A percentile compares a stretch with the other conserved stretches of the same genome.
These are phyloP conservation scores for Rauvolfia tetraphylla DNA, from an alignment of 257 asterid species.

Conservation along the genomic window DNA sequence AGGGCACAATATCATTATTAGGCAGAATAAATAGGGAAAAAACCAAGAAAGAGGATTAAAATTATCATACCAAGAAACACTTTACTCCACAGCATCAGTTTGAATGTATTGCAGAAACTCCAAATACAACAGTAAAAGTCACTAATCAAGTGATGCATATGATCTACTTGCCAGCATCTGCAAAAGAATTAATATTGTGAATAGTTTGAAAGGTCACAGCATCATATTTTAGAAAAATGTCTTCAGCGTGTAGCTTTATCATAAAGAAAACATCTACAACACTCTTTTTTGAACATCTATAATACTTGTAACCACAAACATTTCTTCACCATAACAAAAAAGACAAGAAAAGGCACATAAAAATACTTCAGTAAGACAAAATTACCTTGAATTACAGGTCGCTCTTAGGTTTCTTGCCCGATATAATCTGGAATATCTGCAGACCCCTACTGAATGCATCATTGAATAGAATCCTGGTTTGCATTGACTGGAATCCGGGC, in stretches of 20 bases:
- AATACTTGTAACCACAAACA: not conserved
- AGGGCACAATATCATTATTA: not conserved
- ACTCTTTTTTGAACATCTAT: not conserved
- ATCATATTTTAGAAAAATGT: not conserved
- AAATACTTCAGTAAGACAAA: not conserved
- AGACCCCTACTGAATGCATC: conserved; percentile 96
- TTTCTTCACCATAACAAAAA: too few relatives aligned
- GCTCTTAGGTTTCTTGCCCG: conserved; percentile 76
- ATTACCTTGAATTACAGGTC: conserved; percentile 58
- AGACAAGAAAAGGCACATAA: not conserved
- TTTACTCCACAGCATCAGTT: not conserved
- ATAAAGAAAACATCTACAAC: not conserved
- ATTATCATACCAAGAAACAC: conserved; percentile 7
- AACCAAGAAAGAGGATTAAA: not conserved
- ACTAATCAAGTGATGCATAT: not conserved
- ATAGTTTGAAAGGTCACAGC: not conserved
- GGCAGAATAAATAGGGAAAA: not conserved
- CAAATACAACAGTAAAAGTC: conserved; percentile 8
- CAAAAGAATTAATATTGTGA: not conserved
- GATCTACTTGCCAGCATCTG: not conserved
- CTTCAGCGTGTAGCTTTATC: not conserved
- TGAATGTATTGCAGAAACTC: not conserved
- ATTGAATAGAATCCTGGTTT: conserved; percentile 93
- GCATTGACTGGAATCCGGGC: conserved; percentile 98
- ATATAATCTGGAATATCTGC: conserved; percentile 89